Evolutionary conservation across 805 yeast genomes (phyloP).

Genomic region (Torulaspora gathmanii): DNA sequence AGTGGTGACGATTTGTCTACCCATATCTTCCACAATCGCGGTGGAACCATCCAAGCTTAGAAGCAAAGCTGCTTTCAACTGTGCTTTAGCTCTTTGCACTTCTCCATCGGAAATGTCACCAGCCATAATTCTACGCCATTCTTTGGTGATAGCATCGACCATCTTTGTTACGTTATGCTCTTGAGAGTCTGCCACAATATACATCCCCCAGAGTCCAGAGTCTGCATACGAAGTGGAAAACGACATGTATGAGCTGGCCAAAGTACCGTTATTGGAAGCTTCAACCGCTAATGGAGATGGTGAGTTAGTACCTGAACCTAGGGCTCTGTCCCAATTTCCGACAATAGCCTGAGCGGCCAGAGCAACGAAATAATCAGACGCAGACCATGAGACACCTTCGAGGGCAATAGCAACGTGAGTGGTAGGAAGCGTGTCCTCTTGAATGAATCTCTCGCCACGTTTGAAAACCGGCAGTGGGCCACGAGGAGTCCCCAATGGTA

Average conservation of each 20-base stretch:
- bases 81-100: conserved; percentile 91
- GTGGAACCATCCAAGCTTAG: conserved; percentile 91
- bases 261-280: conserved; percentile 46
- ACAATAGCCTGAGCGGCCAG: conserved; percentile 94
- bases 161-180: conserved; percentile 60
- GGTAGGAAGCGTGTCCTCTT: conserved; percentile 76
- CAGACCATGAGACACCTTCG: conserved; percentile 98
- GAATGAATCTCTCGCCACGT: conserved; percentile 81
- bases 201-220: conserved; percentile 97
- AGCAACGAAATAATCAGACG: conserved; percentile 92
- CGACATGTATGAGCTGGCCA: conserved; percentile 94
- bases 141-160: conserved; percentile 69
- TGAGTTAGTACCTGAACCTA: conserved; percentile 76
- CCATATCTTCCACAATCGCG: conserved; percentile 95
- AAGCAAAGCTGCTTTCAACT: conserved; percentile 84
- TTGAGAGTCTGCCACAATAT: conserved; percentile 74
- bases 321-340: conserved; percentile 95
- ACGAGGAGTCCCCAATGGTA: conserved; percentile 62
- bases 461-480: conserved; percentile 71
- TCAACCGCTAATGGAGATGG: conserved; percentile 78
- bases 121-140: conserved; percentile 80
- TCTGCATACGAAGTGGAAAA: conserved; percentile 96
- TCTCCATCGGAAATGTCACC: conserved; percentile 80
- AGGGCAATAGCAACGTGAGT: conserved; percentile 91
- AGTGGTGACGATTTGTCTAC: conserved; percentile 93